A percentile compares a stretch with the other conserved stretches of the same genome.
Conservation (phyloP, 192 early-diverging fungal species). For the Coemansia erecta region DNA sequence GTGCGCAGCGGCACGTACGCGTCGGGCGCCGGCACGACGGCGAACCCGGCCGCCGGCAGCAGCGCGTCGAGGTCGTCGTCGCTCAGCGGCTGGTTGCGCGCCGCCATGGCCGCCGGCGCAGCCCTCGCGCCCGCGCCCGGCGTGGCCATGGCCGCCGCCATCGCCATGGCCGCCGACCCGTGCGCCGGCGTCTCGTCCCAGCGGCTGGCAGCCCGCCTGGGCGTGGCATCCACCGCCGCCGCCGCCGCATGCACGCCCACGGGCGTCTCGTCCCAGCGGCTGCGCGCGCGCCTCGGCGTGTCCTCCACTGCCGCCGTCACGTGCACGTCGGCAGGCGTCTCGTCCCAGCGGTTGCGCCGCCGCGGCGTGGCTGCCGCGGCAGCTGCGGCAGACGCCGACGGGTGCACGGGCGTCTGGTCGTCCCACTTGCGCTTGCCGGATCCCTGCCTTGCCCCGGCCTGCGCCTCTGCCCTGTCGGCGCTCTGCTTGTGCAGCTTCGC, state of each 20-base stretch:
- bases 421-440: too few species aligned
- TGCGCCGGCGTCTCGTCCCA: conserved; percentile 74
- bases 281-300: conserved; percentile 48
- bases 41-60: conserved; percentile 88
- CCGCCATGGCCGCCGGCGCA: conserved; percentile 71
- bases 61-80: conserved; percentile 96
- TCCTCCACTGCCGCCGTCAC: conserved; percentile 13
- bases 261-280: conserved; percentile 69
- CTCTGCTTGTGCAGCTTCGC: conserved; percentile 71
- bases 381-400: too few species aligned
- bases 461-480: conserved; percentile 32
- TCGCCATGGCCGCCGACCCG: conserved; percentile 18
- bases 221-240: conserved; percentile 29
- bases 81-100: conserved; percentile 79
- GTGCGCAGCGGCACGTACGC: conserved; percentile 93
- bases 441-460: too few species aligned
- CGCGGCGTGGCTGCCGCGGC: too few species aligned
- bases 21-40: conserved; percentile 80
- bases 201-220: conserved; percentile 31
- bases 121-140: conserved; percentile 61
- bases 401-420: too few species aligned
- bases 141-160: conserved; percentile 30
- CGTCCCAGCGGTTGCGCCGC: conserved; percentile 68
- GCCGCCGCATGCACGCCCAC: conserved; percentile 53
- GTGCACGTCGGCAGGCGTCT: conserved; percentile 62